Evolutionary conservation across 768 basidiomycete species (phyloP).

Genomic region (Saitozyma sp.): DNA sequence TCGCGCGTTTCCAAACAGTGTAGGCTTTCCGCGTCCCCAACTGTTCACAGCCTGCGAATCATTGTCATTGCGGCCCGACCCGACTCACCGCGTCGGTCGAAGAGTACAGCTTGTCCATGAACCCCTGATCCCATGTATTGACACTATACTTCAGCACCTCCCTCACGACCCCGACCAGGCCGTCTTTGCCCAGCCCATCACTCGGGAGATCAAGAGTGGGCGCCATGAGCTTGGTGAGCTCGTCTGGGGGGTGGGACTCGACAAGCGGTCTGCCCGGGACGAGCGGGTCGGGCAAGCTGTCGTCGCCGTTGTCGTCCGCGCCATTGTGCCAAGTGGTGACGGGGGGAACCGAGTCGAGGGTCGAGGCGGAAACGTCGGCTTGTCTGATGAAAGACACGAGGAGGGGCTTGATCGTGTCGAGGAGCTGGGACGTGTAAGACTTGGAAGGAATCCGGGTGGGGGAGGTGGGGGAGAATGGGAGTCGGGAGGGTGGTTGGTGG

Average conservation of each 20-base stretch:
- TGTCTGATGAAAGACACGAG: slow-evolving; percentile 21
- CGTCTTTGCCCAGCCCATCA: slow-evolving; percentile 17
- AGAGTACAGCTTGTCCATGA: slow-evolving; percentile 40
- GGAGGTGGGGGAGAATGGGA: not conserved
- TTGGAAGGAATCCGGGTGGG: not conserved
- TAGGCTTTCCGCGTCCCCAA: not conserved
- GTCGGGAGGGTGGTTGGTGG: not conserved
- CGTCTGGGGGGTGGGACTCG: slow-evolving; percentile 7
- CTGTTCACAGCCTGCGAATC: not conserved
- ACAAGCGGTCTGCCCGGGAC: not conserved
- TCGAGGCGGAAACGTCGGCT: not conserved
- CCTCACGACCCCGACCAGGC: slow-evolving; percentile 18
- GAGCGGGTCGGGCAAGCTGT: not conserved
- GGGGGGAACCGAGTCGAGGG: not conserved
- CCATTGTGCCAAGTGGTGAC: not conserved
- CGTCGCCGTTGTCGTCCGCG: not conserved
- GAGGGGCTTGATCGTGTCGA: slow-evolving; percentile 19
- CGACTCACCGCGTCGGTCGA: slow-evolving; percentile 31
- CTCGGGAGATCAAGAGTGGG: slow-evolving; percentile 12
- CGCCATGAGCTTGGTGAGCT: slow-evolving; percentile 3
- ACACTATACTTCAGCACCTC: slow-evolving; percentile 22
- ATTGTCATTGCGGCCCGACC: not conserved
- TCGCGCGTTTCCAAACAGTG: too few relatives aligned
- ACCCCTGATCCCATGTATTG: slow-evolving; percentile 38
- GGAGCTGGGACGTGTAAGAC: slow-evolving; percentile 8